Evolutionary conservation across 106 monocot species (phyloP).

Genomic region (Phalaenopsis aphrodite): DNA sequence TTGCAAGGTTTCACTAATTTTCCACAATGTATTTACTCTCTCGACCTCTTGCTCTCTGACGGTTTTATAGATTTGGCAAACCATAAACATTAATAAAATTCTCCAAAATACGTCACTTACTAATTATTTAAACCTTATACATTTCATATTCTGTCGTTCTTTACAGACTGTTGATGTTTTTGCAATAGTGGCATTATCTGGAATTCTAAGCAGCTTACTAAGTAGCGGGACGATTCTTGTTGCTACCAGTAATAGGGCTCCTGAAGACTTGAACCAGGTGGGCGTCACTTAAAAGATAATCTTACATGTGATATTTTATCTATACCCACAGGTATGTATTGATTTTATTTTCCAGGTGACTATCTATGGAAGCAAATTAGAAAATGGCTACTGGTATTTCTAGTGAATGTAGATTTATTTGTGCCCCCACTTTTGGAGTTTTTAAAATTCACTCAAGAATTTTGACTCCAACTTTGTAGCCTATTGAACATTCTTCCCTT

Average conservation of each 20-base stretch:
- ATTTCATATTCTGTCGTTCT: conserved; percentile 8
- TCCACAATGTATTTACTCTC: too few species aligned
- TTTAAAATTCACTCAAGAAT: too few species aligned
- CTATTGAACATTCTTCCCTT: too few species aligned
- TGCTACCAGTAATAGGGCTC: conserved; percentile 89
- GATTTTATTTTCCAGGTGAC: too few species aligned
- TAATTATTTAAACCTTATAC: neutral
- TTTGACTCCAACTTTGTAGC: too few species aligned
- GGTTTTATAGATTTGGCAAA: too few species aligned
- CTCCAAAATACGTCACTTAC: too few species aligned
- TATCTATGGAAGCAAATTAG: too few species aligned
- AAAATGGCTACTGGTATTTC: neutral
- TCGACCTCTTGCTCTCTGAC: too few species aligned
- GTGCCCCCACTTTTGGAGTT: neutral
- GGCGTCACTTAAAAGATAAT: neutral
- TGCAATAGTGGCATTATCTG: conserved; percentile 95
- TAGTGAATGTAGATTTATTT: neutral
- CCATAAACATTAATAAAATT: too few species aligned
- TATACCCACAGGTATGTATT: neutral
- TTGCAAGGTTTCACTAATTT: too few species aligned
- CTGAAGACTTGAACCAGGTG: conserved; percentile 97
- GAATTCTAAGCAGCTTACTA: conserved; percentile 87
- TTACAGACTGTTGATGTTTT: conserved; percentile 95
- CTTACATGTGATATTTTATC: neutral
- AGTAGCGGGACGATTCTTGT: conserved; percentile 86